Conservation (phyloP, 768 basidiomycete genomes). For the Boletus sensibilis region DNA sequence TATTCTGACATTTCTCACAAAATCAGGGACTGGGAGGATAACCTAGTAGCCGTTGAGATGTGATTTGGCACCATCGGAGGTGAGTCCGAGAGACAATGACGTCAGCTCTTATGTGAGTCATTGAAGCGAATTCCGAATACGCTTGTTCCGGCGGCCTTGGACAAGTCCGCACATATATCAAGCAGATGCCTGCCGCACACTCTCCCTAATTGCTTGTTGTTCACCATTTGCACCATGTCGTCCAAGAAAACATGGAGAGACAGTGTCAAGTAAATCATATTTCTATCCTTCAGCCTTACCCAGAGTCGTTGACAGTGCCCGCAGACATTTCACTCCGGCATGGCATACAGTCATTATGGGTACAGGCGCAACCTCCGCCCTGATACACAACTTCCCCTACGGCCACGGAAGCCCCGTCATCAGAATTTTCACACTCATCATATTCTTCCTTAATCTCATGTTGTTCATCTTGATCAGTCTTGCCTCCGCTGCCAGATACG, state of each 20-base stretch:
- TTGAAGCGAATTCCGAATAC: constrained; percentile 11
- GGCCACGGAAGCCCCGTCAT: constrained; percentile 34
- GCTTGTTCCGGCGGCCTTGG: neutral
- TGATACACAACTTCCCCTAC: constrained; percentile 46
- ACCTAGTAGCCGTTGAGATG: too few relatives aligned
- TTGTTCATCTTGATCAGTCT: constrained; percentile 37
- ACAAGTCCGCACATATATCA: neutral
- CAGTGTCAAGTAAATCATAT: constrained; percentile 32
- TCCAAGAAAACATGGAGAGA: constrained; percentile 37
- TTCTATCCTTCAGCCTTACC: neutral
- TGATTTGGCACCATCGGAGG: too few relatives aligned
- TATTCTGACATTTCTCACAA: too few relatives aligned
- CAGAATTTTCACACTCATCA: constrained; percentile 35
- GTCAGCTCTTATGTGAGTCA: neutral
- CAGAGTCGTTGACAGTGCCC: neutral
- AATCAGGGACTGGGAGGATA: too few relatives aligned
- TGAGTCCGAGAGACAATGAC: too few relatives aligned
- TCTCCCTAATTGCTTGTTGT: neutral
- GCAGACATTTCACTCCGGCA: constrained; percentile 46
- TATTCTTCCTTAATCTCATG: constrained; percentile 41
- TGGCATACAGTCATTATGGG: constrained; percentile 52
- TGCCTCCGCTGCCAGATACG: constrained; percentile 41
- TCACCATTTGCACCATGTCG: constrained; percentile 4
- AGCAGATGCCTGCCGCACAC: neutral
- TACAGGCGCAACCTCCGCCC: constrained; percentile 41